Base-by-base conservation (phyloP, 371 early-diverging fungal genomes). In the Syncephalastrum racemosum region DNA sequence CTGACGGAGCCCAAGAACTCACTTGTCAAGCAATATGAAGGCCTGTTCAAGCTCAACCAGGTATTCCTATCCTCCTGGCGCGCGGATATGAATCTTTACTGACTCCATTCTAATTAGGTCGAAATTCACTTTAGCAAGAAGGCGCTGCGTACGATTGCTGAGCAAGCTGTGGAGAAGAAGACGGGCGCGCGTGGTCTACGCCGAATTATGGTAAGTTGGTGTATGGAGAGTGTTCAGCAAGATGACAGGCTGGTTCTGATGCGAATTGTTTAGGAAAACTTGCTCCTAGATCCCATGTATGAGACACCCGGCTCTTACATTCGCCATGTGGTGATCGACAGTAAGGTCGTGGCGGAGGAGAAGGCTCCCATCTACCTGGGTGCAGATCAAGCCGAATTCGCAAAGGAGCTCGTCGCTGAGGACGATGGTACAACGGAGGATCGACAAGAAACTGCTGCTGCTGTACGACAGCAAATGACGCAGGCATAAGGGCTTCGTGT, bases 121-220 rank as follows among this genome's bases (percentile, higher is more conserved):
- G 79, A 86, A 43, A 69, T 94, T 23, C 77, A 82, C 3, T 90
- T 94, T 56, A 88, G 91, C 14, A 71, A 84, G n/a, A 59, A 70
- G 1, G 90, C 93, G 13, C 77, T 95, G 7, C 71, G 70, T 16
- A 58, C 74, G 12, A 86, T 95, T 53, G 94, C 93, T 7, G 69
- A 81, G 41, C 79, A 83, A 54, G 94, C 94, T 1, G 79, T 89
- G 14, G 83, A 85, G 56, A 92, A 90, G 60, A 87, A 90, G 56
- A 94, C 93, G 0, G 96, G 96, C 15, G 96, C 96, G 13, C 82
- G 96, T 36, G 96, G 96, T 4, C 69, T 95, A 53, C 79, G 94
- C 41, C 73, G 92, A 10, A 92, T 94, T 49, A 88, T 94, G 89
- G 86, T 78, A 79, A 59, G 36, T 27, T 10, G 7, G 5, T 7